phyloP scores from a whole-genome alignment of 345 rosid species.

The Eucalyptus urophylla region DNA sequence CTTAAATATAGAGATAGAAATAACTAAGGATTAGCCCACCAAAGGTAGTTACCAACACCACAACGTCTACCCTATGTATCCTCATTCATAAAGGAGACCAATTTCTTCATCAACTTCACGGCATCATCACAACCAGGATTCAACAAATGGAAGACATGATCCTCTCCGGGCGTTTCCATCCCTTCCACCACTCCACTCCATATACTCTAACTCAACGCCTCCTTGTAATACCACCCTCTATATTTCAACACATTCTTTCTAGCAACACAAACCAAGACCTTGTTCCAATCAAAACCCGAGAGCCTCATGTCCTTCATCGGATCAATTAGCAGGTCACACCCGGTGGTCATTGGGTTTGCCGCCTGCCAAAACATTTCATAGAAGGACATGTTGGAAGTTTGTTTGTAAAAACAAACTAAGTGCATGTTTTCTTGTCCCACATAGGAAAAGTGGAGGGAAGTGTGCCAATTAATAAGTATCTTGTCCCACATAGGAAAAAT shows the following conservation, averaged over 20 bases:
- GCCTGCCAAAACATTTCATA: neutral
- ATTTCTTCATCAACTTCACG: neutral
- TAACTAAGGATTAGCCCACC: neutral
- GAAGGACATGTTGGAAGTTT: neutral
- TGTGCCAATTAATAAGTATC: too few relatives aligned
- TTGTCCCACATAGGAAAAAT: too few relatives aligned
- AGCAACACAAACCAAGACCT: slow-evolving; percentile 13
- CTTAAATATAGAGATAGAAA: neutral
- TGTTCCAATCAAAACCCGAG: slow-evolving; percentile 1
- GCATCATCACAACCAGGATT: slow-evolving; percentile 7
- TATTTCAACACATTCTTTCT: slow-evolving; percentile 14
- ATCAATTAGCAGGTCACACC: slow-evolving; percentile 10
- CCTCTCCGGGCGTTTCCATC: slow-evolving; percentile 13
- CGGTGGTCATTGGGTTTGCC: slow-evolving; percentile 3
- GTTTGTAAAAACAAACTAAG: too few relatives aligned
- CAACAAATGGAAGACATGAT: slow-evolving; percentile 24
- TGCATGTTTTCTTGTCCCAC: too few relatives aligned
- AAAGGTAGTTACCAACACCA: neutral
- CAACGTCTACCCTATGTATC: neutral
- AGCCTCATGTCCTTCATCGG: slow-evolving; percentile 8
- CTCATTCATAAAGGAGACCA: slow-evolving; percentile 5
- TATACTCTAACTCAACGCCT: slow-evolving; percentile 2
- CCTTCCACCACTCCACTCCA: slow-evolving; percentile 12
- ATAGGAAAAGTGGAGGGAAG: too few relatives aligned
- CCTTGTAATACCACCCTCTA: slow-evolving; percentile 11